These are phyloP conservation scores for Candida ipomoeae DNA, from an alignment of 805 yeast genomes.

Conservation along the genomic window DNA sequence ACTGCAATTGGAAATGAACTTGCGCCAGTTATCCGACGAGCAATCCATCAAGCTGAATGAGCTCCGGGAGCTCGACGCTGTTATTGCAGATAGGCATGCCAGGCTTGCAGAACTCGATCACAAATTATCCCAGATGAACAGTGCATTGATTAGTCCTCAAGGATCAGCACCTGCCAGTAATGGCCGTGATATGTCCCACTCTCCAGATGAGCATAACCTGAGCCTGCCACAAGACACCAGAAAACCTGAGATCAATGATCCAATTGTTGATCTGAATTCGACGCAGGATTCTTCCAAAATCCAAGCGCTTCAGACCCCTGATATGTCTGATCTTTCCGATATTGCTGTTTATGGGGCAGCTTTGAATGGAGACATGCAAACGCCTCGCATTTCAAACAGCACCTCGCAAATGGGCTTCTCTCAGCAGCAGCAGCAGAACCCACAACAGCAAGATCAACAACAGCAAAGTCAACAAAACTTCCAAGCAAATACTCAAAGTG, in stretches of 20 bases:
- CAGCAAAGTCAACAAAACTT: background rate
- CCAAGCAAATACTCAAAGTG: background rate
- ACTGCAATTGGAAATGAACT: constrained; percentile 12
- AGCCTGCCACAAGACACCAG: background rate
- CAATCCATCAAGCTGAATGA: constrained; percentile 7
- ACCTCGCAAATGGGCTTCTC: constrained; percentile 2
- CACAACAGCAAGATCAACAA: background rate
- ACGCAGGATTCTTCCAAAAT: background rate
- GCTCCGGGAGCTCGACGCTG: constrained; percentile 11
- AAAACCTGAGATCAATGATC: background rate
- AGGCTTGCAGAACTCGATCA: constrained; percentile 5
- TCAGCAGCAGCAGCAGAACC: background rate
- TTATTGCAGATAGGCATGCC: constrained; percentile 7
- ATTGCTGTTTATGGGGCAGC: constrained; percentile 36
- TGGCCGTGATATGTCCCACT: background rate
- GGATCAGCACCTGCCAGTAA: background rate
- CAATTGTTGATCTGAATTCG: background rate
- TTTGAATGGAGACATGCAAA: constrained; percentile 26
- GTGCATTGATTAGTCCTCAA: background rate
- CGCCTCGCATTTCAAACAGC: background rate
- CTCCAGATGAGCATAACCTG: background rate
- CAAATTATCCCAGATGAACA: constrained; percentile 1
- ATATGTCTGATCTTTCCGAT: constrained; percentile 34
- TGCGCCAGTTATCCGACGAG: constrained; percentile 11
- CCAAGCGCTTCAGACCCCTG: constrained; percentile 16